Evolutionary conservation across 2,329 filamentous ascomycete species (phyloP).

Genomic region (Pseudogymnoascus sp.): DNA sequence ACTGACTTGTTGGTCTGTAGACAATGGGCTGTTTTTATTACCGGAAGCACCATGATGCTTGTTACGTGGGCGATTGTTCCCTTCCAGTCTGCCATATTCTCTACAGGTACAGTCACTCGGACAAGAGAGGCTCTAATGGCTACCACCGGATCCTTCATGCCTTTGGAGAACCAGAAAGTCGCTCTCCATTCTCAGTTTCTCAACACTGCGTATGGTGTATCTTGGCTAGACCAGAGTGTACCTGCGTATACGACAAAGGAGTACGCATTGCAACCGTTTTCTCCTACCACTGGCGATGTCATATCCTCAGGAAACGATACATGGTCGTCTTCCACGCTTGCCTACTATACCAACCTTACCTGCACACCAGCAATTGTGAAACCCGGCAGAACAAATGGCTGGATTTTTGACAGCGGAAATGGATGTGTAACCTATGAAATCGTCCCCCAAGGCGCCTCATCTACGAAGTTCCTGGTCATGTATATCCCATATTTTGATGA

Average conservation of each 20-base stretch:
- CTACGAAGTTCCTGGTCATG: slow-evolving; percentile 3
- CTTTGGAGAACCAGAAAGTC: slow-evolving; percentile 24
- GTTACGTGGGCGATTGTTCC: slow-evolving; percentile 49
- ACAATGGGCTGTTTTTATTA: slow-evolving; percentile 45
- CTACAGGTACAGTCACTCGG: slow-evolving; percentile 27
- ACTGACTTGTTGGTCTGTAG: slow-evolving; percentile 21
- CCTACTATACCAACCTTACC: slow-evolving; percentile 29
- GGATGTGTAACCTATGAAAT: slow-evolving; percentile 29
- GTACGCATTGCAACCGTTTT: slow-evolving; percentile 37
- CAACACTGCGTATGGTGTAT: slow-evolving; percentile 37
- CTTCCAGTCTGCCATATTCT: slow-evolving; percentile 46
- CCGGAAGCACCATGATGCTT: slow-evolving; percentile 38
- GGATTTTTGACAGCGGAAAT: slow-evolving; percentile 30
- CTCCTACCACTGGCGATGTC: slow-evolving; percentile 2
- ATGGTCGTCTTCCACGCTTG: slow-evolving; percentile 23
- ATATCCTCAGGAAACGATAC: slow-evolving; percentile 8
- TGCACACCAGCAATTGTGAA: slow-evolving; percentile 30
- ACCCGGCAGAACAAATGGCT: neutral
- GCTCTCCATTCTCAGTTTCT: slow-evolving; percentile 31
- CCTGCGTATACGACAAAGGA: slow-evolving; percentile 37
- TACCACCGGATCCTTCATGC: slow-evolving; percentile 21
- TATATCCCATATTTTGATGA: slow-evolving; percentile 28
- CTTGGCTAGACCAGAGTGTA: slow-evolving; percentile 36
- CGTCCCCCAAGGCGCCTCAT: neutral
- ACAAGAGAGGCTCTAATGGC: slow-evolving; percentile 10